Evolutionary conservation across 768 basidiomycete genomes (phyloP), one percentile per base, ranked within the genome.

Genomic region (Lentinus brumalis): DNA sequence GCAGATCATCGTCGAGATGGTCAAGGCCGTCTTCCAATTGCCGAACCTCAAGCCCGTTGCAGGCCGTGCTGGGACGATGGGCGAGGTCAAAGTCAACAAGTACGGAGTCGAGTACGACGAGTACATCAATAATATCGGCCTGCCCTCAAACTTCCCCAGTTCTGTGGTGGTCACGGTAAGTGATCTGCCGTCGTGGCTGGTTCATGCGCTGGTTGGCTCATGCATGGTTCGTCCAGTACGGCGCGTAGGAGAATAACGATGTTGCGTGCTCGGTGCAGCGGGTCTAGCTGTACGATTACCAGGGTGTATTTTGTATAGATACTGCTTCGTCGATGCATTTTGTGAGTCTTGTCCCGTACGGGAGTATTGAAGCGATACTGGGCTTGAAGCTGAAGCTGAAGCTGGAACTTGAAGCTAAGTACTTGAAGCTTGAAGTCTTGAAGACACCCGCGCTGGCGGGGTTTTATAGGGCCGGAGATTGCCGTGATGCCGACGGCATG

Each of bases 11-110:
- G 71, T 77, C 4, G 80, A 82, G 62, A 76, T 79, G 41, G 66
- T 84, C 53, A 77, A 76, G 67, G 73, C 71, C n/a, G 71, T 85
- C 35, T 82, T 83, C 73, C 61, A 63, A 44, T 67, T 74, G 29
- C 75, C 77, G 63, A 81, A 81, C 63, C 60, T 84, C 39, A 77
- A 79, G 26, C 78, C 80, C 38, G 83, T 80, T 1, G 71, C 77
- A 14, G 83, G 81, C 1, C 66, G 73, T 50, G 70, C 77, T 11
- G 84, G 84, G 1, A 65, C 60, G 35, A 71, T 83, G 21, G 67
- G 69, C 26, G 67, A 74, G 5, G 77, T 77, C 61, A 64, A 65
- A 47, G 53, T 75, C 12, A 69, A 72, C 41, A 73, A 76, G 57
- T 76, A 75, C 10, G 78, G 77, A 57, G 62, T 66, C 21, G 61